These are phyloP conservation scores for Leccinum broughii DNA, from an alignment of 768 basidiomycete genomes.

Conservation along the genomic window DNA sequence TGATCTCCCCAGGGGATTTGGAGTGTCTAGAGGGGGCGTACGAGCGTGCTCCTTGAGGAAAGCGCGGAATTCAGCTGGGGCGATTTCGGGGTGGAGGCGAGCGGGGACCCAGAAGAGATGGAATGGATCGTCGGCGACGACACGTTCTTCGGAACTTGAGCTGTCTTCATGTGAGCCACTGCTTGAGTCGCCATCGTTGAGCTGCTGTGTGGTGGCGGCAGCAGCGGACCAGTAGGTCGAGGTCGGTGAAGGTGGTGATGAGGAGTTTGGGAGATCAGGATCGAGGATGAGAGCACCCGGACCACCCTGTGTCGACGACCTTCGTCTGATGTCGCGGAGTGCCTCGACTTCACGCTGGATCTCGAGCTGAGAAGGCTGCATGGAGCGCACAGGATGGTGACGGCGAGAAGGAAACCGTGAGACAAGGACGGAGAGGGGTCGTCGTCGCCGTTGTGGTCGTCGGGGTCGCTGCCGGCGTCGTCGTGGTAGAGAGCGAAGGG, in stretches of 20 bases:
- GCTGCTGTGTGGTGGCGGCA: constrained; percentile 32
- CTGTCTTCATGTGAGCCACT: constrained; percentile 42
- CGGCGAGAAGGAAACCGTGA: constrained; percentile 14
- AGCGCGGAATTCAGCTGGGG: constrained; percentile 91
- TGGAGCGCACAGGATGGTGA: constrained; percentile 19
- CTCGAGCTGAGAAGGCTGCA: constrained; percentile 83
- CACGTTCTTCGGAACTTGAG: constrained; percentile 37
- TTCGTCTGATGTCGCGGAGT: constrained; percentile 77
- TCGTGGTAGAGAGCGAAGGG: neutral
- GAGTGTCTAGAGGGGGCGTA: constrained; percentile 52
- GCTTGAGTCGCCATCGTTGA: constrained; percentile 46
- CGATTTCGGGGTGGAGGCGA: constrained; percentile 94
- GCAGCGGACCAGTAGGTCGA: constrained; percentile 49
- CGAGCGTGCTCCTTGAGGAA: constrained; percentile 94
- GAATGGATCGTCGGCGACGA: constrained; percentile 69
- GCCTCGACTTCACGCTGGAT: constrained; percentile 87
- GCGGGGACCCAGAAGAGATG: constrained; percentile 99
- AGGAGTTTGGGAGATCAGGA: constrained; percentile 84
- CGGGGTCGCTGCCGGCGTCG: constrained; percentile 11
- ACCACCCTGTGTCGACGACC: constrained; percentile 71
- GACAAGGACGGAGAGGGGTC: constrained; percentile 8
- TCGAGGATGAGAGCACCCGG: constrained; percentile 85
- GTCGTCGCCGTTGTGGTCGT: constrained; percentile 13
- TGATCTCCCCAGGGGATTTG: constrained; percentile 41
- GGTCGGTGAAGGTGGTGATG: constrained; percentile 60